Percentiles rank a stretch among this genome's conserved stretches.
Evolutionary conservation across 2,329 filamentous ascomycete genomes (phyloP).

Genomic region (Chrysosporium keratinophilum): DNA sequence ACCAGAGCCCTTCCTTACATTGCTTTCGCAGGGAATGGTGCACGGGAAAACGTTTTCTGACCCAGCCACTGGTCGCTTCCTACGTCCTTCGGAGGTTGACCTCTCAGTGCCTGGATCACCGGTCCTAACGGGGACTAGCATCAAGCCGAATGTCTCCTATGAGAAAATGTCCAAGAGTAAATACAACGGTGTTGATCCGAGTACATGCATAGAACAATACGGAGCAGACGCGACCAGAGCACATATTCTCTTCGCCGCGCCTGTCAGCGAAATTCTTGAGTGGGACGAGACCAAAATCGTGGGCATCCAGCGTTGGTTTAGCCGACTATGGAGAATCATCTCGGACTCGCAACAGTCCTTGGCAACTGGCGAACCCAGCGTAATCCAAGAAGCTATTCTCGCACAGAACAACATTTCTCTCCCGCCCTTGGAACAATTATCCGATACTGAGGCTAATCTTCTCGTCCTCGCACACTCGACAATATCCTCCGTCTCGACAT

Average conservation of each 20-base stretch:
- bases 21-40: conserved; percentile 87
- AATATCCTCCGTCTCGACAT: conserved; percentile 55
- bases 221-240: conserved; percentile 76
- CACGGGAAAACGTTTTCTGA: conserved; percentile 76
- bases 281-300: conserved; percentile 79
- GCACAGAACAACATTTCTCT: conserved; percentile 22
- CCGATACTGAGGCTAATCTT: conserved; percentile 36
- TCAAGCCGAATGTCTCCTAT: conserved; percentile 52
- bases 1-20: conserved; percentile 68
- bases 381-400: conserved; percentile 19
- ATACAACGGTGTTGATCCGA: conserved; percentile 79
- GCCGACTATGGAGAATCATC: conserved; percentile 53
- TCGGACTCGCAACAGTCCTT: conserved; percentile 26
- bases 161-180: conserved; percentile 97
- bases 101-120: conserved; percentile 47
- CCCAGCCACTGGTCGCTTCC: conserved; percentile 62
- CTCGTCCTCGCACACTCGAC: conserved; percentile 59
- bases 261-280: conserved; percentile 70
- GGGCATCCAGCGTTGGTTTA: conserved; percentile 72
- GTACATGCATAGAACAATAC: conserved; percentile 58
- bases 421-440: conserved; percentile 25
- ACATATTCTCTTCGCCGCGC: conserved; percentile 81
- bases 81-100: conserved; percentile 66
- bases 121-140: conserved; percentile 51
- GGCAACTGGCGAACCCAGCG: conserved; percentile 17